Base-by-base conservation (phyloP, 225 moss, liverwort and hornwort genomes). In the Pseudisothecium myosuroides region DNA sequence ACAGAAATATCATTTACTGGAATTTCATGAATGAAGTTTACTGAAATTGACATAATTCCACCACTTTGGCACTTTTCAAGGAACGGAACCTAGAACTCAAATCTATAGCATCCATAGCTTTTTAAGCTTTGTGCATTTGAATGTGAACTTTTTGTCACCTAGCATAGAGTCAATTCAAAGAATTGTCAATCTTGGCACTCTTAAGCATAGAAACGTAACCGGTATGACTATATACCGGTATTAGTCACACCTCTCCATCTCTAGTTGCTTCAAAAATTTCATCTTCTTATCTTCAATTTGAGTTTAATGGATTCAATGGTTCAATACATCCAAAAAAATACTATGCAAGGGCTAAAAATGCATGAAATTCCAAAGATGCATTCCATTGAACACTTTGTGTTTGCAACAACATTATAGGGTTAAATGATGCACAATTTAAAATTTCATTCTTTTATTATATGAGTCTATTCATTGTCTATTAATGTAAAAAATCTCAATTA, bases 251-350 rank as follows among this genome's bases (percentile, higher is more conserved):
- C 36, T 77, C 49, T 64, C 7, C 34, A 82, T 26, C 36, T 77
- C 1, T 0, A 74, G 0, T 4, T 74, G 11, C 4, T 31, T 74
- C 8, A 8, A 0, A 0, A 6, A 0, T 47, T 45, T 73, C 47
- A 29, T 45, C 1, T 5, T 47, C 4, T 3, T 7, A 19, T 10
- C 19, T 31, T 11, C 1, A 31, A 11, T 19, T 74, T 47, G 0
- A 39, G 24, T 69, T 64, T 64, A 2, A 17, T 17, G 16, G 0
- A 64, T 9, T 64, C 32, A 64, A 63, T 32, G 16, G 8, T 16
- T 34, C 45, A 45, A 74, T 31, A n/a, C n/a, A n/a, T n/a, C n/a
- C n/a, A n/a, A n/a, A n/a, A n/a, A n/a, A n/a, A n/a, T n/a, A n/a
- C n/a, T n/a, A n/a, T n/a, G n/a, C n/a, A n/a, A n/a, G n/a, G n/a